A percentile compares a stretch with the other conserved stretches of the same genome.
Evolutionary conservation across 108 stramenopile genomes (phyloP).

Genomic region (Fragilaria crotonensis): DNA sequence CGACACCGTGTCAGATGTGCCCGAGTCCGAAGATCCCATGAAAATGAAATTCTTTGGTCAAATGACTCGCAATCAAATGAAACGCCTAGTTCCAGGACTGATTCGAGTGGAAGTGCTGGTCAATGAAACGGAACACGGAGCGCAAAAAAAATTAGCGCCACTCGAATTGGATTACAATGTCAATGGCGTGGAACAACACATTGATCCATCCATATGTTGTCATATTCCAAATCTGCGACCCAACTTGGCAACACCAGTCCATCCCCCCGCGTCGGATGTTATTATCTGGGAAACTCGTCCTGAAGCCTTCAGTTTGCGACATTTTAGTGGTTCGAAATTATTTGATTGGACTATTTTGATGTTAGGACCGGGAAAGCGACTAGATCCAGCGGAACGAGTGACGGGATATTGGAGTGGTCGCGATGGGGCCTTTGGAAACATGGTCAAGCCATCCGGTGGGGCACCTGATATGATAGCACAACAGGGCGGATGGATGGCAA

Average conservation of each 20-base stretch:
- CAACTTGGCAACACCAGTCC: constrained; percentile 21
- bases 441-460: constrained; percentile 15
- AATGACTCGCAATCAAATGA: constrained; percentile 29
- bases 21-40: background rate
- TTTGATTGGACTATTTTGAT: constrained; percentile 39
- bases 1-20: background rate
- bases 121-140: constrained; percentile 11
- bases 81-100: constrained; percentile 53
- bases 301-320: constrained; percentile 41
- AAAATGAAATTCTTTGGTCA: constrained; percentile 16
- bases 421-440: constrained; percentile 28
- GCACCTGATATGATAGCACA: constrained; percentile 50
- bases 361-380: constrained; percentile 32
- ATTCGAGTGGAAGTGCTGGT: constrained; percentile 50
- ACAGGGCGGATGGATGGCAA: constrained; percentile 82
- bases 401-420: constrained; percentile 72
- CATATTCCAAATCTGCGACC: constrained; percentile 30
- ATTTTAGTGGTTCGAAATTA: constrained; percentile 22
- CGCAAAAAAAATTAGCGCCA: constrained; percentile 25
- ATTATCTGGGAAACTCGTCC: constrained; percentile 71
- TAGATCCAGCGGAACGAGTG: constrained; percentile 24
- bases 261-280: constrained; percentile 46
- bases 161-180: constrained; percentile 7
- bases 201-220: constrained; percentile 52
- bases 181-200: constrained; percentile 17